Conservation (phyloP, 139 green algal genomes). For the Raphidocelis subcapitata region DNA sequence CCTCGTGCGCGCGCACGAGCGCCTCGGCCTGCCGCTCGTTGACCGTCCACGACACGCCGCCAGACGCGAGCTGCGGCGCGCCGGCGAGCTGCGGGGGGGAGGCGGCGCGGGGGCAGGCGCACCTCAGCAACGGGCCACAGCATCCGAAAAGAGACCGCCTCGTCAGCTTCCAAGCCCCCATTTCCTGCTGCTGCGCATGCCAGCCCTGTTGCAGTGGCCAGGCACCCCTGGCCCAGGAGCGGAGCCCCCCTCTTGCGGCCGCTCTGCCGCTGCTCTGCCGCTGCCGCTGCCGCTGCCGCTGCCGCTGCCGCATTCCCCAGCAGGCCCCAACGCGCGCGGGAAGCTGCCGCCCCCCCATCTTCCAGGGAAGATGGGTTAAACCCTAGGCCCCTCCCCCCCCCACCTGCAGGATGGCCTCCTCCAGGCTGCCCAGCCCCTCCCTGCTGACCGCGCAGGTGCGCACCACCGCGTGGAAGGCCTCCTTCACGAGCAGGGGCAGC, state of each 20-base stretch:
- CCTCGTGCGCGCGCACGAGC: conserved; percentile 65
- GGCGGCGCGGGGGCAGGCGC: too few species aligned
- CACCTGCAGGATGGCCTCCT: conserved; percentile 37
- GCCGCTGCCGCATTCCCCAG: too few species aligned
- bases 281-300: too few species aligned
- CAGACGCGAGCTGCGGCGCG: conserved; percentile 50
- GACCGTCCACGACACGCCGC: conserved; percentile 83
- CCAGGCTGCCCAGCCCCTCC: conserved; percentile 63
- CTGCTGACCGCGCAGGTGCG: conserved; percentile 61
- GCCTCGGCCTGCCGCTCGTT: conserved; percentile 92
- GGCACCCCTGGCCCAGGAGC: too few species aligned
- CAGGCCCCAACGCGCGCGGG: not conserved
- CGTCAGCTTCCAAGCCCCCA: too few species aligned
- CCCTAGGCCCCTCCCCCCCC: not conserved
- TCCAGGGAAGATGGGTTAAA: conserved; percentile 8
- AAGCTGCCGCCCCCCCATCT: too few species aligned
- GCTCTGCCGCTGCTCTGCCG: too few species aligned
- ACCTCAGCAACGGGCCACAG: too few species aligned
- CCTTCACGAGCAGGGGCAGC: conserved; percentile 19
- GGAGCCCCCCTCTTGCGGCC: too few species aligned
- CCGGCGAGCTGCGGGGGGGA: conserved; percentile 3
- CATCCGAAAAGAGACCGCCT: not conserved
- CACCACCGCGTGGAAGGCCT: conserved; percentile 47
- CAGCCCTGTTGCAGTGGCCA: too few species aligned
- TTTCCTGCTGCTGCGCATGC: too few species aligned